Evolutionary conservation across 306 rosid species (phyloP).

Genomic region (Neltuma alba): DNA sequence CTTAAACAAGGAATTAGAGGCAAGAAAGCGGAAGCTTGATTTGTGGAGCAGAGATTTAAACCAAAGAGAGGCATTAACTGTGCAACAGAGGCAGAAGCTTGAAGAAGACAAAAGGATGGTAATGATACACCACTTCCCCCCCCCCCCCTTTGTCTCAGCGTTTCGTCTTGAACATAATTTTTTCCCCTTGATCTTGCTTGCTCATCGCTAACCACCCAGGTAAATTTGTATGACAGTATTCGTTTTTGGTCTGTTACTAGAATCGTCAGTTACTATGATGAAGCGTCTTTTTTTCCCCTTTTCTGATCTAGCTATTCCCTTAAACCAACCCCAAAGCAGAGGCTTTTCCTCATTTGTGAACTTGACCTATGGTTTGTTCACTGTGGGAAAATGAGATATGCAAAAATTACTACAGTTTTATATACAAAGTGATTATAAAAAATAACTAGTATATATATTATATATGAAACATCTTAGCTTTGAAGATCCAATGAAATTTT

Average conservation of each 20-base stretch:
- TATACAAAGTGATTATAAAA: not conserved
- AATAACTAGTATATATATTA: constrained; percentile 15
- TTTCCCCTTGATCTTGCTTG: constrained; percentile 1
- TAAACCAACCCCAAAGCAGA: not conserved
- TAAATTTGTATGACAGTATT: not conserved
- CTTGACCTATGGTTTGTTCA: constrained; percentile 16
- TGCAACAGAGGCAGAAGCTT: constrained; percentile 81
- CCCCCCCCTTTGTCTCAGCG: not conserved
- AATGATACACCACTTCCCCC: constrained; percentile 12
- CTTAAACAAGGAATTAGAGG: constrained; percentile 71
- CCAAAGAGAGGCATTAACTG: constrained; percentile 84
- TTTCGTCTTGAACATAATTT: not conserved
- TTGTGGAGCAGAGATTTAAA: constrained; percentile 79
- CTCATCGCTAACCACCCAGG: not conserved
- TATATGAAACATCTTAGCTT: constrained; percentile 10
- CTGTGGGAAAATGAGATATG: constrained; percentile 15
- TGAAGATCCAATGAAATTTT: not conserved
- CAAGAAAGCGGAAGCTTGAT: constrained; percentile 76
- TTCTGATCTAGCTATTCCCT: not conserved
- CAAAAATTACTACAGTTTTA: not conserved
- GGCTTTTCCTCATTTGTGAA: constrained; percentile 19
- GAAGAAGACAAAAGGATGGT: constrained; percentile 91
- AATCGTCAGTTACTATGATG: constrained; percentile 3
- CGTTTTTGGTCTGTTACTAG: constrained; percentile 18
- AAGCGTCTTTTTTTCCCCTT: not conserved